Evolutionary conservation across 306 rosid species (phyloP), one percentile per base, ranked within the genome.

Genomic region (Cucurbita moschata): DNA sequence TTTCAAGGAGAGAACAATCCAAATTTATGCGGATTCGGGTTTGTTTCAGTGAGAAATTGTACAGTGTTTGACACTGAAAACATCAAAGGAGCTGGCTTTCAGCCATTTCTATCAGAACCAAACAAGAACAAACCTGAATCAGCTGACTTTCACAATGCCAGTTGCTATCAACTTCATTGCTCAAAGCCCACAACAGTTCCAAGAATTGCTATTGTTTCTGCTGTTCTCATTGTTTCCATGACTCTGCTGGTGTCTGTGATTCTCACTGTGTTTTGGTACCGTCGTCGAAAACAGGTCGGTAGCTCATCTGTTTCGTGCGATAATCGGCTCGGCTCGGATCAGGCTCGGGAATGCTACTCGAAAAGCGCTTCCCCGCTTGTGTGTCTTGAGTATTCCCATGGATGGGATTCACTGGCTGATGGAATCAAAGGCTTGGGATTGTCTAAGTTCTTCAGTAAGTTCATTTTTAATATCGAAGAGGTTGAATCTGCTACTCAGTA

Each of bases 401-500:
- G 92, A 70, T 91, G 97, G 91, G 93, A 86, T 86, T 80, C 96
- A 42, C 42, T 86, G 73, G 81, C 85, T 42, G 87, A 82, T 58
- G 82, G 81, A 9, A 84, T 77, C 70, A 78, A 81, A 39, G 82
- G 86, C 10, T 71, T 64, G 51, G 88, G 89, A 19, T 79, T 78
- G 77, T 80, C 86, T 49, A 85, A 82, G 47, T 73, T 71, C 80
- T 82, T 86, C 5, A 80, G 76, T 59, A 54, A 75, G 40, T 84
- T 72, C 42, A 86, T 89, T 80, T 91, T 84, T 74, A 94, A 88
- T 77, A 83, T 94, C 80, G 97, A 94, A 71, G 99, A 94, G 77
- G 86, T 94, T 47, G 99, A 94, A 79, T 87, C 97, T 56, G 99
- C 97, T 23, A 94, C 99, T 4, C 95, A 86, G 47, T 83, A 89